phyloP scores from a whole-genome alignment of 1,139 yeast genomes.

The Yamadazyma epiphylla region DNA sequence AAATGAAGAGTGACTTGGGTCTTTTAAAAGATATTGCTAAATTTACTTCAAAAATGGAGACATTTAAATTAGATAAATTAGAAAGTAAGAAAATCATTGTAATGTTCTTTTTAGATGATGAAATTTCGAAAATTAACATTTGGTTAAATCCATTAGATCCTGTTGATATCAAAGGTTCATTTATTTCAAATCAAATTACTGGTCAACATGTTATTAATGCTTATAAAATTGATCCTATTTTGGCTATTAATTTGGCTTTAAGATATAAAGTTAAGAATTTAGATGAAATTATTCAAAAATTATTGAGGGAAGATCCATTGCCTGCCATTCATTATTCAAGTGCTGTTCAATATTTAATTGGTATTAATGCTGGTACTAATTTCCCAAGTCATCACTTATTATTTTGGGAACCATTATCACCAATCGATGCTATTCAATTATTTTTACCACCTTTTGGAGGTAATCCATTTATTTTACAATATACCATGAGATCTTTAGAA shows the following conservation, averaged over 20 bases:
- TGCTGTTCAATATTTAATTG: slow-evolving; percentile 59
- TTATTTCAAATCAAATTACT: slow-evolving; percentile 26
- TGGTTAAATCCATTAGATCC: slow-evolving; percentile 77
- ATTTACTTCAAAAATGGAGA: slow-evolving; percentile 19
- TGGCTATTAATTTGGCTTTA: slow-evolving; percentile 69
- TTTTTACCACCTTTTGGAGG: slow-evolving; percentile 74
- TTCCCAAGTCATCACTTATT: slow-evolving; percentile 47
- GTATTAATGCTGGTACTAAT: slow-evolving; percentile 37
- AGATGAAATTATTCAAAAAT: slow-evolving; percentile 41
- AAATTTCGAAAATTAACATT: slow-evolving; percentile 63
- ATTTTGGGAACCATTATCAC: slow-evolving; percentile 76
- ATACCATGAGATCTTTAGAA: slow-evolving; percentile 86
- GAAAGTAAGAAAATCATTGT: slow-evolving; percentile 49
- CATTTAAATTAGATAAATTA: slow-evolving; percentile 20
- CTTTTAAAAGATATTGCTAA: slow-evolving; percentile 53
- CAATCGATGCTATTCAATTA: slow-evolving; percentile 80
- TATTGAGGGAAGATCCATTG: slow-evolving; percentile 56
- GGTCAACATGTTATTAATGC: slow-evolving; percentile 46
- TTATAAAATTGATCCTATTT: slow-evolving; percentile 63
- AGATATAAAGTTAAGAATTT: slow-evolving; percentile 48
- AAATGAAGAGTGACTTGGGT: slow-evolving; percentile 65
- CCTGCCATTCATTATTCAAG: slow-evolving; percentile 59
- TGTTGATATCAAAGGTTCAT: slow-evolving; percentile 35
- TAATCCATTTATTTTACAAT: slow-evolving; percentile 73
- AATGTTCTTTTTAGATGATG: slow-evolving; percentile 68